Base-by-base conservation (phyloP, 352 stramenopile genomes). In the Phytophthora niederhauseri region DNA sequence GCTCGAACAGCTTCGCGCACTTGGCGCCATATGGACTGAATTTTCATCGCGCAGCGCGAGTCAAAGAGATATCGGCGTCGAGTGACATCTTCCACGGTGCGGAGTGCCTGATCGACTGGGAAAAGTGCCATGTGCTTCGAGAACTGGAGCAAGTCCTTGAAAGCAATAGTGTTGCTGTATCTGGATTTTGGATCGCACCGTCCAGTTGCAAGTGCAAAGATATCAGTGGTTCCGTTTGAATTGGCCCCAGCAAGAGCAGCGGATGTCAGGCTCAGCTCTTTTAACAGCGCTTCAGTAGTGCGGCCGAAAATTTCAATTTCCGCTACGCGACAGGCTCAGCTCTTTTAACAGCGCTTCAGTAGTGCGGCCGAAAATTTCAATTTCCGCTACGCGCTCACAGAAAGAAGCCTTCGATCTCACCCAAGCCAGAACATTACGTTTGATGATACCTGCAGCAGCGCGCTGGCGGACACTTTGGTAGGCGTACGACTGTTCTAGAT, bases 51-150 rank as follows among this genome's bases (percentile, higher is more conserved):
- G 30, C 82, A 89, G 0, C 85, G 78, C 12, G 73, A 58, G 38
- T 83, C 62, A 30, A 80, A 81, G 30, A 93, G 66, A 22, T 75
- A 77, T 11, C 78, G 78, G 31, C 87, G 88, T 61, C 58, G 68
- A 31, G 84, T 75, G n/a, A 91, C 72, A 31, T 80, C 77, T n/a
- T 87, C 78, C 11, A 91, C 72, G 8, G 73, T 71, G 0, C 85
- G 80, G 11, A 93, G 55, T 9, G 82, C 85, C 24, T 93, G 77
- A 52, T 93, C 85, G 1, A 93, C 78, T 0, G 85, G 76, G 45
- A 87, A 91, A 28, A 91, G 60, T 17, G 82, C 82, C 41, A 93
- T 66, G 71, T 93, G 79, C 61, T 91, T 90, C 24, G 81, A 80
- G 49, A 87, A 93, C 4, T 80, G 78, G 56, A 91, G 84, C 4